Evolutionary conservation across 2,329 filamentous ascomycete genomes (phyloP), one percentile per base, ranked within the genome.

Genomic region (Chalaropsis ovoidea): DNA sequence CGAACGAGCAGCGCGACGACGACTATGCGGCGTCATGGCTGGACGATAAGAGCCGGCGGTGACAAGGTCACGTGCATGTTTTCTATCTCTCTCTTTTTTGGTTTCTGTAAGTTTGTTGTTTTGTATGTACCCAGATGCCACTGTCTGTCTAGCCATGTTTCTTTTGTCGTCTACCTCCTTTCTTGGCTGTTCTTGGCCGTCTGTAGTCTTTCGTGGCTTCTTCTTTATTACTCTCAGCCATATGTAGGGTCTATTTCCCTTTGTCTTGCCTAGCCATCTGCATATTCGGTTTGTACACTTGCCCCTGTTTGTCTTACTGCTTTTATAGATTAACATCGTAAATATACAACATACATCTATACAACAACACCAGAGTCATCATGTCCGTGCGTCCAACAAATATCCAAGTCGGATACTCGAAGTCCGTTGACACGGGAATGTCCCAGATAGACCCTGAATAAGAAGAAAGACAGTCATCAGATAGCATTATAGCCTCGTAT

Each of bases 1-100:
- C 65, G n/a, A 63, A 47, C 45, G 65, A 63, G 49, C 47, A 56
- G 41, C 60, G 62, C 3, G 65, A 66, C 13, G 58, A 54, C 13
- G 65, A 47, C 47, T 54, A 49, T 15, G 41, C 61, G 42, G 47
- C 35, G 41, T 60, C 41, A 61, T 60, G 56, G 56, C 31, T 62
- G 19, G 47, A 65, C n/a, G 43, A 61, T n/a, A 58, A 41, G 52
- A 49, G 11, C 24, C 24, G 27, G 24, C 13, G 6, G 41, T 31
- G 42, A 27, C 7, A 42, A 22, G 61, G 6, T 62, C 11, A 47
- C 52, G 27, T 58, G 42, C 10, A 22, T 35, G 24, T 41, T 24
- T 11, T 39, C 35, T 39, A 1, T 39, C 35, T 39, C 8, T 56
- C 31, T 63, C 13, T 63, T 52, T 56, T 49, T 35, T 63, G 10